Conservation (phyloP, 2,329 filamentous ascomycete genomes). For the Penicillium thymicola region DNA sequence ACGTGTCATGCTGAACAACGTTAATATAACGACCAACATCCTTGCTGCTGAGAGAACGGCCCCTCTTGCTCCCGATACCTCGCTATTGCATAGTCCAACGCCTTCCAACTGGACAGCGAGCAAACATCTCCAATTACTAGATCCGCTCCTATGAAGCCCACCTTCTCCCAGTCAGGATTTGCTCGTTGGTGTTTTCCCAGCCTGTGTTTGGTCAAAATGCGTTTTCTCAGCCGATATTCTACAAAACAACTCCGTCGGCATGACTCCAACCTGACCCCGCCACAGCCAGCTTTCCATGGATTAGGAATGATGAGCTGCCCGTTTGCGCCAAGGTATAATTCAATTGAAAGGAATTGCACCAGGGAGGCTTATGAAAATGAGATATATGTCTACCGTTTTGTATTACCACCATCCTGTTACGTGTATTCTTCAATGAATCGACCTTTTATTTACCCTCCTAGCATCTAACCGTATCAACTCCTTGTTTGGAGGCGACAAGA, state of each 20-base stretch:
- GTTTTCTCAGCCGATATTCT: neutral
- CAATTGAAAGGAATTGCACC: too few species aligned
- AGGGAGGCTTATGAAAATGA: neutral
- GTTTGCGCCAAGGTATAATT: neutral
- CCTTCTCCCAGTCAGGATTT: neutral
- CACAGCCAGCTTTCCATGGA: neutral
- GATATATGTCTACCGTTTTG: neutral
- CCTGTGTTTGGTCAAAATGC: neutral
- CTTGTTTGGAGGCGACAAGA: too few species aligned
- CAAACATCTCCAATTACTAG: neutral
- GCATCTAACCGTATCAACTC: neutral
- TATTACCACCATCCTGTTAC: neutral
- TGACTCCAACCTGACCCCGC: neutral
- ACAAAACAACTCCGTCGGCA: too few species aligned
- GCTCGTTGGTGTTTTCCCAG: neutral
- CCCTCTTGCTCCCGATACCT: neutral
- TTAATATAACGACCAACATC: neutral
- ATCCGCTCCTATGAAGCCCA: neutral
- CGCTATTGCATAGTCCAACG: neutral
- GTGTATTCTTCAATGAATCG: neutral
- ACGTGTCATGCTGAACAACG: neutral
- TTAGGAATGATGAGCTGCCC: neutral
- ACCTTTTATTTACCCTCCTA: neutral
- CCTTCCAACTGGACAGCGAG: neutral
- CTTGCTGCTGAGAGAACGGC: fast-evolving